Conservation (phyloP, 371 early-diverging fungal species). For the Actinomucor elegans region DNA sequence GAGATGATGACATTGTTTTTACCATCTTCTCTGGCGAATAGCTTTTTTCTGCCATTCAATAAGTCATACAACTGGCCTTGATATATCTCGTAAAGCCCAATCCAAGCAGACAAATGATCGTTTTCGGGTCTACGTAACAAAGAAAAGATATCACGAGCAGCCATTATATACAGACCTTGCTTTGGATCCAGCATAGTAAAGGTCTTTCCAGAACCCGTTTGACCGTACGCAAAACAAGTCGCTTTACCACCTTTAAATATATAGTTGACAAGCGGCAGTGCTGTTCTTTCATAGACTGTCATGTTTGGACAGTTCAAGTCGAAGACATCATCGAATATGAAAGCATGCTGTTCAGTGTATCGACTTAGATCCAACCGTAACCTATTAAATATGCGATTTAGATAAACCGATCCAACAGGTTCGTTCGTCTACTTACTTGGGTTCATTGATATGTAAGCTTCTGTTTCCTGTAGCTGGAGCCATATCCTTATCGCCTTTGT, state of each 20-base stretch:
- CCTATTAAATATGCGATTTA: constrained; percentile 30
- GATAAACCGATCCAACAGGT: too few species aligned
- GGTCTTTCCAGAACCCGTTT: too few species aligned
- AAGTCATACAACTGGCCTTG: constrained; percentile 95
- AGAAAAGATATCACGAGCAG: constrained; percentile 88
- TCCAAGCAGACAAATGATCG: constrained; percentile 74
- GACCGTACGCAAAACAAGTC: constrained; percentile 99
- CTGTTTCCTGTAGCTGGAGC: constrained; percentile 63
- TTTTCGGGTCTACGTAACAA: constrained; percentile 73
- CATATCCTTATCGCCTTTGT: constrained; percentile 84
- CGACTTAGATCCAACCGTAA: constrained; percentile 92
- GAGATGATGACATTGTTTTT: constrained; percentile 89
- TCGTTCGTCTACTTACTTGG: constrained; percentile 60
- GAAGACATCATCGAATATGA: constrained; percentile 97
- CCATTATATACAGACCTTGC: constrained; percentile 88
- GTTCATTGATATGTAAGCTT: constrained; percentile 84
- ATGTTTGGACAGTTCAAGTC: constrained; percentile 73
- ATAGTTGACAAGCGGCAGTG: constrained; percentile 92
- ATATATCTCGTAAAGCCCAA: constrained; percentile 96
- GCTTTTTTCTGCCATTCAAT: constrained; percentile 82
- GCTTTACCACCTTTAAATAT: constrained; percentile 95
- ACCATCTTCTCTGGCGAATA: constrained; percentile 94
- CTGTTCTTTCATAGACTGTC: constrained; percentile 84
- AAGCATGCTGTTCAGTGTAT: constrained; percentile 93
- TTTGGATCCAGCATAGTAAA: constrained; percentile 94